These are phyloP conservation scores for Penicillium sp. DNA, from an alignment of 2,329 filamentous ascomycete species.

Conservation along the genomic window DNA sequence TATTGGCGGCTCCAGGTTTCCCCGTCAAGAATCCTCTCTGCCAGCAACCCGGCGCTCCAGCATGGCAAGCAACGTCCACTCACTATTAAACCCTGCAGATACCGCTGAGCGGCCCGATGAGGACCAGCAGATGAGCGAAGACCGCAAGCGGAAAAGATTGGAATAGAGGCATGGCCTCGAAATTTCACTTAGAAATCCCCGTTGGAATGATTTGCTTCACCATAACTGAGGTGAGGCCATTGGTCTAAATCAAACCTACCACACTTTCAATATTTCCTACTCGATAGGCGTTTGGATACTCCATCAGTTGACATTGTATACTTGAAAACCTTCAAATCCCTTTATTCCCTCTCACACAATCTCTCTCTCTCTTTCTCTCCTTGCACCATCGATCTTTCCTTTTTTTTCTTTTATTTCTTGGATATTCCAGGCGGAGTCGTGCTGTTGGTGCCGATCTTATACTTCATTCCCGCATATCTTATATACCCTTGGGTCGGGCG, in stretches of 20 bases:
- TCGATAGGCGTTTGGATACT: background rate
- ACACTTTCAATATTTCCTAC: background rate
- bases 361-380: constrained; percentile 2
- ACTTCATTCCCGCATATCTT: constrained; percentile 18
- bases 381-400: background rate
- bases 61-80: constrained; percentile 71
- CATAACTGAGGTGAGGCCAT: background rate
- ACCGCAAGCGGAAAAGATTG: constrained; percentile 62
- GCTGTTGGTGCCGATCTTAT: constrained; percentile 8
- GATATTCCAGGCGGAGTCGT: constrained; percentile 10
- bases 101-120: constrained; percentile 66
- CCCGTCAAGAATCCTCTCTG: constrained; percentile 42
- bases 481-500: constrained; percentile 29
- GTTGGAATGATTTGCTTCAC: background rate
- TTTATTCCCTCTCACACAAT: background rate
- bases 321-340: constrained; percentile 4
- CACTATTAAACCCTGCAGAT: constrained; percentile 66
- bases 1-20: constrained; percentile 48
- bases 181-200: background rate
- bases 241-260: background rate
- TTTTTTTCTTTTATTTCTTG: constrained; percentile 10
- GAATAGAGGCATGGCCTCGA: constrained; percentile 33
- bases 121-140: constrained; percentile 58
- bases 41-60: constrained; percentile 68
- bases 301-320: constrained; percentile 7